Base-by-base conservation (phyloP, 148 eudicot genomes). In the Nepenthes mirabilis region DNA sequence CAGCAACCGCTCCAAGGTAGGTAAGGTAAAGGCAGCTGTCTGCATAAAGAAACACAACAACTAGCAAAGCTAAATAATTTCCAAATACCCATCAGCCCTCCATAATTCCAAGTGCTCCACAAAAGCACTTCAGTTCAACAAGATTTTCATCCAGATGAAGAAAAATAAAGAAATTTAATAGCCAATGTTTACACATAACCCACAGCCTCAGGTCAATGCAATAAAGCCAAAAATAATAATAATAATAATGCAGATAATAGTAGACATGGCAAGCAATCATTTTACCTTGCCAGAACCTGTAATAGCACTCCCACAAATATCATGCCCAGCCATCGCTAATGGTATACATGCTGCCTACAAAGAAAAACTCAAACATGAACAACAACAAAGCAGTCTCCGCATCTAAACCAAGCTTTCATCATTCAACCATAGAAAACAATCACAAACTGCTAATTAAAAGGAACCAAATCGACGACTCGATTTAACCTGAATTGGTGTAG, bases 241-340 rank as follows among this genome's bases (percentile, higher is more conserved):
- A 23, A 23, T 23, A 23, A 23, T 23, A 23, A 23, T 23, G 23
- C 23, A 23, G 23, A 23, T 23, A 23, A 23, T 23, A 23, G 23
- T 23, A 23, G 23, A 23, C 49, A 14, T 40, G n/a, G 13, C 1
- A 1, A 45, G 51, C 45, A 65, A 65, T 40, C 34, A 55, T 2
- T 45, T 47, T 79, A 88, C 98, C 98, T 91, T 91, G 51, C 98
- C 98, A 51, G 98, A 88, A 70, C 98, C 98, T 47, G 98, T 91
- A 56, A 88, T 72, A 34, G 98, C 98, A 75, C 98, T 91, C 37
- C 90, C 96, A 58, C 98, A 91, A 57, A 91, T 91, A 65, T 91
- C 98, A 14, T 94, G 98, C 36, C 96, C 98, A 0, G 81, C 68
- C 73, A 91, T 66, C 0, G 98, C 98, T 59, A 85, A 53, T 1